phyloP scores from a whole-genome alignment of 768 basidiomycete genomes.

The Termitomyces bulborhizus region DNA sequence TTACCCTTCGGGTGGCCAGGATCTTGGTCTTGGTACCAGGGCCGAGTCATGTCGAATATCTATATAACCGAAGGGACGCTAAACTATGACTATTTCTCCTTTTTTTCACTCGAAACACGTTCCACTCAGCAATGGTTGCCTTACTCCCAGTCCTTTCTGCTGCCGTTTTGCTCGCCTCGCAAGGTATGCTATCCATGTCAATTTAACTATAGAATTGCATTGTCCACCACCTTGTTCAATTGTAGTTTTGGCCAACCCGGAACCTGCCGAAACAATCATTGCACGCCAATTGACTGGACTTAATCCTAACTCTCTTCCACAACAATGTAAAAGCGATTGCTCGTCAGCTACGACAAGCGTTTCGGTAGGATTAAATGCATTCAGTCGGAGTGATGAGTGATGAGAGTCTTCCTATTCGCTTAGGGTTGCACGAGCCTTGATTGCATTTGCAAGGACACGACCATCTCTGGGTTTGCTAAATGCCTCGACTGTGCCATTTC shows the following conservation, averaged over 20 bases:
- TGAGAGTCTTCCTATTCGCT: background rate
- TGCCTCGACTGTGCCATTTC: background rate
- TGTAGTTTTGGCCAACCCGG: background rate
- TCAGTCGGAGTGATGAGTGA: background rate
- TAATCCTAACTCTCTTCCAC: background rate
- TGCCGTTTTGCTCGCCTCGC: background rate
- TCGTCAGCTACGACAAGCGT: background rate
- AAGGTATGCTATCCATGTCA: background rate
- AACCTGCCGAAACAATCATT: background rate
- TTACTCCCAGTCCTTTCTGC: background rate
- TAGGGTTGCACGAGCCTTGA: background rate
- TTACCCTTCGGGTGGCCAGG: no score
- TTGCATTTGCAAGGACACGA: background rate
- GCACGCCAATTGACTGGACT: background rate
- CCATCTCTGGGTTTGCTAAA: background rate
- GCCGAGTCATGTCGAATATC: no score
- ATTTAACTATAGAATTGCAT: background rate
- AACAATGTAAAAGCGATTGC: background rate
- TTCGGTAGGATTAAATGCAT: background rate
- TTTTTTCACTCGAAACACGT: no score
- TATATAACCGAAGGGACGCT: no score
- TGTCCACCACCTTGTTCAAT: background rate
- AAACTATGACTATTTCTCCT: no score
- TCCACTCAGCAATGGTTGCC: background rate
- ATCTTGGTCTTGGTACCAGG: no score